Evolutionary conservation across 2,329 filamentous ascomycete genomes (phyloP), one percentile per base, ranked within the genome.

Genomic region (Fusarium pseudocircinatum): DNA sequence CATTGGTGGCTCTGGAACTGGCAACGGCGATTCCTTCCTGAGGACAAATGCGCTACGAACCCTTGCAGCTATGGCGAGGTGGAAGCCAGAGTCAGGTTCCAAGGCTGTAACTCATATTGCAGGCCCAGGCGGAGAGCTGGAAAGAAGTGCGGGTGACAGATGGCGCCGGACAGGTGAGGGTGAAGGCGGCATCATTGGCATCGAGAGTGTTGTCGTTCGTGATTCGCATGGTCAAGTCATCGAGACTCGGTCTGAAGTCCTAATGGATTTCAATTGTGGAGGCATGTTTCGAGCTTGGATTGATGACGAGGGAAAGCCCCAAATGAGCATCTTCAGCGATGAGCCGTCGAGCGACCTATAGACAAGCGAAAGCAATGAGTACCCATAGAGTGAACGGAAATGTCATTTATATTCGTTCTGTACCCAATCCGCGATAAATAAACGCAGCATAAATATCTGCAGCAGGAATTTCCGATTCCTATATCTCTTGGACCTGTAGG

Each of bases 11-110:
- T 96, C 93, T 0, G 93, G 94, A 2, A 96, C 94, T 0, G 95
- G 95, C 1, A 97, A 97, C 76, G 95, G 95, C 1, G 95, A 97
- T 82, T 94, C 93, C 0, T 97, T 97, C 80, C 86, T 97, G 22
- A 90, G 94, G 8, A 84, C 90, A 5, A 88, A 87, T 20, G 94
- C 94, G 3, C 89, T 88, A 1, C 89, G 93, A 37, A 95, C 93
- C 1, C 90, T 92, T 0, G 92, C 90, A 4, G 90, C 94, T 2
- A 92, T 95, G 73, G 91, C 92, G 24, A 88, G 92, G 18, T 96
- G 93, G 82, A 84, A 79, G 61, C 82, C 74, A 2, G 70, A 83
- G 22, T 80, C 90, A 0, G 85, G 93, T 0, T 81, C 87, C 4
- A 79, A 84, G 3, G 92, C 94, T 0, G 80, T 96, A 14, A 85